Conservation (phyloP, 768 basidiomycete species). For the Termitomyces sp. region DNA sequence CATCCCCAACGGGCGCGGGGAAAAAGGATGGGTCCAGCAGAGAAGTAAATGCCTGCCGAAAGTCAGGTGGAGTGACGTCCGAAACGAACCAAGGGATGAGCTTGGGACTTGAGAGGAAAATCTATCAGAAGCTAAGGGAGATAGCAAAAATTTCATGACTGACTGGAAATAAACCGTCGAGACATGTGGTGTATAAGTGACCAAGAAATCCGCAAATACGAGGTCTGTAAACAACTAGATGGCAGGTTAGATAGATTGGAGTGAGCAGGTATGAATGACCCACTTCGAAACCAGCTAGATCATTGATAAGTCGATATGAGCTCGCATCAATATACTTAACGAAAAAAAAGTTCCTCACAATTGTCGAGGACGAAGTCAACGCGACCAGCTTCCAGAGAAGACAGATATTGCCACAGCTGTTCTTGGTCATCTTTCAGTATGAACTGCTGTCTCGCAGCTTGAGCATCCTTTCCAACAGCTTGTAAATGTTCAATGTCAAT, state of each 20-base stretch:
- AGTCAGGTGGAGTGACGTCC: conserved; percentile 89
- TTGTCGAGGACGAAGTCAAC: conserved; percentile 94
- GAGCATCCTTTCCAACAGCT: conserved; percentile 77
- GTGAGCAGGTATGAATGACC: neutral
- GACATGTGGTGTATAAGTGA: conserved; percentile 85
- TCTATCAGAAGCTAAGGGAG: conserved; percentile 1
- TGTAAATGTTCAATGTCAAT: conserved; percentile 85
- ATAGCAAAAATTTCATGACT: conserved; percentile 23
- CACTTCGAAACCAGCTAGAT: conserved; percentile 88
- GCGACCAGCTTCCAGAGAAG: conserved; percentile 48
- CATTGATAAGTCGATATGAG: neutral
- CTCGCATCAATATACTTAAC: neutral
- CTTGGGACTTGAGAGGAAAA: conserved; percentile 64
- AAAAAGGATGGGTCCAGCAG: conserved; percentile 71
- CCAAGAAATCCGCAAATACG: conserved; percentile 89
- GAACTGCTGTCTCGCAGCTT: conserved; percentile 69
- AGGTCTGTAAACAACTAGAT: conserved; percentile 87
- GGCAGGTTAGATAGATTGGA: neutral
- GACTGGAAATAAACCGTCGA: conserved; percentile 89
- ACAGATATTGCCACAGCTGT: conserved; percentile 70
- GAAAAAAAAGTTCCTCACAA: conserved; percentile 42
- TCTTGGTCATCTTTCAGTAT: conserved; percentile 86
- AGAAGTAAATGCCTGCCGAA: conserved; percentile 52
- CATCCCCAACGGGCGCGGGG: conserved; percentile 25
- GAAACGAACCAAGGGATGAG: conserved; percentile 97